Evolutionary conservation across 306 rosid genomes (phyloP).

Genomic region (Canavalia ensiformis): DNA sequence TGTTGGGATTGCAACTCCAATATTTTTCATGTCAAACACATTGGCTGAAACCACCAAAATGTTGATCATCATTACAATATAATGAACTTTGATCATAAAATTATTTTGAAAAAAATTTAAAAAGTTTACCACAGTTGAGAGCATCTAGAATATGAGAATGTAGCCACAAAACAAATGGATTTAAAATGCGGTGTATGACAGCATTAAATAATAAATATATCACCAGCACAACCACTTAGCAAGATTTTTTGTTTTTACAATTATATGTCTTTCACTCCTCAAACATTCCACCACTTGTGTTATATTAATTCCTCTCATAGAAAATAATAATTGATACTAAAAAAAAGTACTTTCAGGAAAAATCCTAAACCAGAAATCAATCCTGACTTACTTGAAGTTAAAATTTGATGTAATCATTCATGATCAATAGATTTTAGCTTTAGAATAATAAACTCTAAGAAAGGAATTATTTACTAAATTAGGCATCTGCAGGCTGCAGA

Average conservation of each 20-base stretch:
- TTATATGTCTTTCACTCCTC: not conserved
- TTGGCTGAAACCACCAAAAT: conserved; percentile 71
- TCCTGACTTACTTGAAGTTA: conserved; percentile 1
- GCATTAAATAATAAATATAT: not conserved
- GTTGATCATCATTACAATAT: conserved; percentile 22
- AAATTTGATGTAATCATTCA: not conserved
- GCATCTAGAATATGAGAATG: conserved; percentile 16
- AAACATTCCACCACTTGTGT: conserved; percentile 12
- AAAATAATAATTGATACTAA: not conserved
- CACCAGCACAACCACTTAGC: not conserved
- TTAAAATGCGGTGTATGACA: not conserved
- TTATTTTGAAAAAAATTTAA: not conserved
- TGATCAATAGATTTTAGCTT: not conserved
- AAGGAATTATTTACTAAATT: not conserved
- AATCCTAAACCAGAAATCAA: not conserved
- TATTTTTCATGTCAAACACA: conserved; percentile 80
- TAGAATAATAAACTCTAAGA: not conserved
- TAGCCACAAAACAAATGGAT: not conserved
- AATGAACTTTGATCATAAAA: conserved; percentile 7
- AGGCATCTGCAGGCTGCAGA: not conserved
- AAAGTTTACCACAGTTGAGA: conserved; percentile 2
- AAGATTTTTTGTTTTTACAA: not conserved
- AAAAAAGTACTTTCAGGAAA: not conserved
- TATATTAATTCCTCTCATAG: not conserved
- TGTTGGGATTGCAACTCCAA: conserved; percentile 75